Conservation (phyloP, 768 basidiomycete genomes). For the Ramaria sp. region DNA sequence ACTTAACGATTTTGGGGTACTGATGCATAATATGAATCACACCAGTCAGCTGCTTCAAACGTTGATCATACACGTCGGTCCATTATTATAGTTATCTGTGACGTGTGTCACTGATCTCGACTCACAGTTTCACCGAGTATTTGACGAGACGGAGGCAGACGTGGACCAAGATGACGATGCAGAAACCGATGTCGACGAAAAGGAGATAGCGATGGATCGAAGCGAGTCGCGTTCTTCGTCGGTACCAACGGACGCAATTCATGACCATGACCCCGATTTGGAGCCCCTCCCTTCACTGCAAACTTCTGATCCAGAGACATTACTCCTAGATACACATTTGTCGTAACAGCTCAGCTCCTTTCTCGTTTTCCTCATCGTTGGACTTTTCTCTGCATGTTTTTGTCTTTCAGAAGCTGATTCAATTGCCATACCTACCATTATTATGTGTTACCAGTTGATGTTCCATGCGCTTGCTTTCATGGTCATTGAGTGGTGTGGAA, state of each 20-base stretch:
- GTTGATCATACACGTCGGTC: conserved; percentile 63
- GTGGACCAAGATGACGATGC: conserved; percentile 30
- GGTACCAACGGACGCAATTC: conserved; percentile 10
- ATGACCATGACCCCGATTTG: conserved; percentile 9
- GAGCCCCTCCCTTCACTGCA: neutral
- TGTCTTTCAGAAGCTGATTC: neutral
- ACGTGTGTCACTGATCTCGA: conserved; percentile 5
- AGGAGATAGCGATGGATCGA: neutral
- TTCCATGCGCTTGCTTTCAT: neutral
- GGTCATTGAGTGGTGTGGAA: neutral
- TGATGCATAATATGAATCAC: conserved; percentile 71
- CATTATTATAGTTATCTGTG: neutral
- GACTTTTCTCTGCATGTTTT: neutral
- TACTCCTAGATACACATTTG: neutral
- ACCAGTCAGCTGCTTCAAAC: conserved; percentile 68
- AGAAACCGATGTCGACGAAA: conserved; percentile 1
- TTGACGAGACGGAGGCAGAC: conserved; percentile 49
- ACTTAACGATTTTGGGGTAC: conserved; percentile 66
- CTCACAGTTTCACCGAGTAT: conserved; percentile 40
- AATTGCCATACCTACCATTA: conserved; percentile 1
- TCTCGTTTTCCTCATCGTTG: neutral
- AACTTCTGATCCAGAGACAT: conserved; percentile 1
- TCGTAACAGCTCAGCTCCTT: neutral
- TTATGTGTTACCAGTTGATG: conserved; percentile 1
- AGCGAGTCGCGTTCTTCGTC: conserved; percentile 1